phyloP scores from a whole-genome alignment of 129 eudicot species.

The Solidago caesia region DNA sequence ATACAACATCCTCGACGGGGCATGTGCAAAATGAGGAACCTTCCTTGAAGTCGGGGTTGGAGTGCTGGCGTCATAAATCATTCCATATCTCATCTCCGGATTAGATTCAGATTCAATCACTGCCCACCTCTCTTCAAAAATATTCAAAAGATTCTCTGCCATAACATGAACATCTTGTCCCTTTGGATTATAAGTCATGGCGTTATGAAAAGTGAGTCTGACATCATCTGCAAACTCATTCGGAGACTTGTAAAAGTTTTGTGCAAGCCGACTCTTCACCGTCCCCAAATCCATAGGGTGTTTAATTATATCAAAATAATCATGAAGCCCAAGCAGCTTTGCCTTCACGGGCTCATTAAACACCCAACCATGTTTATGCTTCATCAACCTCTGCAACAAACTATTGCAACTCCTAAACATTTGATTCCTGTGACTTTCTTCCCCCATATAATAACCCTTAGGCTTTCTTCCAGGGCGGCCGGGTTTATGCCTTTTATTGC shows the following conservation, averaged over 20 bases:
- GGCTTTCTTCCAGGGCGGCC: conserved; percentile 53
- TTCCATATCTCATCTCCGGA: conserved; percentile 53
- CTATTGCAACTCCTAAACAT: conserved; percentile 57
- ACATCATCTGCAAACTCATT: conserved; percentile 90
- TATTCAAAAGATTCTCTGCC: conserved; percentile 59
- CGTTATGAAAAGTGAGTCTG: conserved; percentile 81
- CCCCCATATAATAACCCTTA: conserved; percentile 22
- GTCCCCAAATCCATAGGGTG: conserved; percentile 98
- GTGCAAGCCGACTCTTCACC: conserved; percentile 62
- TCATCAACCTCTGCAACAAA: conserved; percentile 80
- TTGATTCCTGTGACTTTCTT: conserved; percentile 43
- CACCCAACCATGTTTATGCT: conserved; percentile 91
- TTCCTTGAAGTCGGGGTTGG: conserved; percentile 71
- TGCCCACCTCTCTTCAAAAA: conserved; percentile 83
- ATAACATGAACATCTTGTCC: conserved; percentile 92
- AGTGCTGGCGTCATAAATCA: conserved; percentile 51
- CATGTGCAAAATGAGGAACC: conserved; percentile 41
- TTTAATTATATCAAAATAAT: conserved; percentile 77
- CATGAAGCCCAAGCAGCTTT: conserved; percentile 63
- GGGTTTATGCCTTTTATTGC: conserved; percentile 52
- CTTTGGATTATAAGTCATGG: conserved; percentile 85
- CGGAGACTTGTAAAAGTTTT: conserved; percentile 74
- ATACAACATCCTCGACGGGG: conserved; percentile 44
- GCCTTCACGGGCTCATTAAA: conserved; percentile 86
- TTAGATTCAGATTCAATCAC: conserved; percentile 60